phyloP scores from a whole-genome alignment of 352 stramenopile genomes.

The Phytopythium montanum region DNA sequence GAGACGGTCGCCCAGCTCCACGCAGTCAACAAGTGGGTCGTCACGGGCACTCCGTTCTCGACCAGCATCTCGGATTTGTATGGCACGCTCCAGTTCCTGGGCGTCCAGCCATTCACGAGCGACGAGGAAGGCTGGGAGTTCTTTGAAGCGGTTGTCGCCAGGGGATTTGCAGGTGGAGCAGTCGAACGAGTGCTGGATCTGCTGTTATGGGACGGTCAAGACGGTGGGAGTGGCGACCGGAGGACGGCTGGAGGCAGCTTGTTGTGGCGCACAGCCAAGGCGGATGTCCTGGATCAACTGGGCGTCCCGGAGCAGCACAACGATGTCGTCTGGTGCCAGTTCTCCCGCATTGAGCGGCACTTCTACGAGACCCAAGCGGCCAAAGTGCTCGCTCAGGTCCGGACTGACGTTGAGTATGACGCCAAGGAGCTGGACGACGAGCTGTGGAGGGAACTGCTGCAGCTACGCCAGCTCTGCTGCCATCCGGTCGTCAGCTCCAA shows the following conservation, averaged over 20 bases:
- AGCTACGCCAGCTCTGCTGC: slow-evolving; percentile 89
- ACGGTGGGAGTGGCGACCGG: background rate
- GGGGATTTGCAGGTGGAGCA: slow-evolving; percentile 16
- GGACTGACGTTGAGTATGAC: background rate
- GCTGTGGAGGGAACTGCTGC: slow-evolving; percentile 68
- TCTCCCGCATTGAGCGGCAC: slow-evolving; percentile 66
- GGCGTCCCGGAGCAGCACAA: slow-evolving; percentile 28
- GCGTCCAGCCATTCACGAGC: slow-evolving; percentile 22
- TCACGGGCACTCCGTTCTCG: slow-evolving; percentile 88
- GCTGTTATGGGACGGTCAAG: slow-evolving; percentile 32
- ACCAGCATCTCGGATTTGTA: slow-evolving; percentile 74
- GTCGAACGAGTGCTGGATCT: slow-evolving; percentile 43
- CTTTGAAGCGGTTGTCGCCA: background rate
- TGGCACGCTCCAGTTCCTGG: slow-evolving; percentile 72
- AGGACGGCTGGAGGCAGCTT: slow-evolving; percentile 23
- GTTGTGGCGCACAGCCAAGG: slow-evolving; percentile 75
- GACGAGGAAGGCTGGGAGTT: background rate
- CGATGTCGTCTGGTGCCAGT: slow-evolving; percentile 61
- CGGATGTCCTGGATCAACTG: slow-evolving; percentile 39
- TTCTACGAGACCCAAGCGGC: slow-evolving; percentile 46
- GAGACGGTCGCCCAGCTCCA: slow-evolving; percentile 80
- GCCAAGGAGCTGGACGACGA: slow-evolving; percentile 26
- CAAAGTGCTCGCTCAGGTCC: background rate
- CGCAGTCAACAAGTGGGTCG: slow-evolving; percentile 72
- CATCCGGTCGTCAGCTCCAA: slow-evolving; percentile 43